These are phyloP conservation scores for Alternaria consortialis DNA, from an alignment of 2,329 filamentous ascomycete genomes.

Conservation along the genomic window DNA sequence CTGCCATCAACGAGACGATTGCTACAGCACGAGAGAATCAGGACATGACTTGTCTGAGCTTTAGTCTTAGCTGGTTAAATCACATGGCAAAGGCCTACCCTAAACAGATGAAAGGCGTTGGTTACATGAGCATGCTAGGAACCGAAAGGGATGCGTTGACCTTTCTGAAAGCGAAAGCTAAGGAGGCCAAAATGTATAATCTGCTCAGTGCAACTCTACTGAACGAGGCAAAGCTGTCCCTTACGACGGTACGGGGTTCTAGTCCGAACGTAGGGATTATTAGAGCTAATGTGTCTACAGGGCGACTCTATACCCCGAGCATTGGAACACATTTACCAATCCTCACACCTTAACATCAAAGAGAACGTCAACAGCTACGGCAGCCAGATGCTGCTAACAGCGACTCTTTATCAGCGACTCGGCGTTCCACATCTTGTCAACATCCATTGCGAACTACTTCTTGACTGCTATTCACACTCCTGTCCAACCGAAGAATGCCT, in stretches of 20 bases:
- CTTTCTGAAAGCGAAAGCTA: slow-evolving; percentile 86
- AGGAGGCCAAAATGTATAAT: slow-evolving; percentile 85
- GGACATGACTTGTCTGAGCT: slow-evolving; percentile 92
- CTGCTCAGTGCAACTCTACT: slow-evolving; percentile 84
- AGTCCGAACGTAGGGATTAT: background rate
- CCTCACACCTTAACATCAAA: slow-evolving; percentile 81
- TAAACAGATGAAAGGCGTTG: slow-evolving; percentile 73
- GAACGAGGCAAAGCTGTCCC: slow-evolving; percentile 82
- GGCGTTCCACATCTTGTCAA: slow-evolving; percentile 68
- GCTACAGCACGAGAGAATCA: slow-evolving; percentile 93
- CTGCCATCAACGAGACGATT: slow-evolving; percentile 93
- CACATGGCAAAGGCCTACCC: slow-evolving; percentile 91
- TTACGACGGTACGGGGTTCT: slow-evolving; percentile 71
- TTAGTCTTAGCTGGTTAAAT: slow-evolving; percentile 94
- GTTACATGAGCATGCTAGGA: slow-evolving; percentile 76
- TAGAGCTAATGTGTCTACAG: slow-evolving; percentile 42
- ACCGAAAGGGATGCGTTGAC: slow-evolving; percentile 82
- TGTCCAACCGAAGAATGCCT: slow-evolving; percentile 80
- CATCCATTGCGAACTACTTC: slow-evolving; percentile 75
- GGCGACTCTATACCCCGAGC: slow-evolving; percentile 67
- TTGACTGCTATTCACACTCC: slow-evolving; percentile 73
- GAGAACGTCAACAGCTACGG: slow-evolving; percentile 79
- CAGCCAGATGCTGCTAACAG: slow-evolving; percentile 75
- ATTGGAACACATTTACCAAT: slow-evolving; percentile 81
- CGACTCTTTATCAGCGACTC: slow-evolving; percentile 78